Evolutionary conservation across 2,329 filamentous ascomycete species (phyloP).

Genomic region (Fusarium albosuccineum): DNA sequence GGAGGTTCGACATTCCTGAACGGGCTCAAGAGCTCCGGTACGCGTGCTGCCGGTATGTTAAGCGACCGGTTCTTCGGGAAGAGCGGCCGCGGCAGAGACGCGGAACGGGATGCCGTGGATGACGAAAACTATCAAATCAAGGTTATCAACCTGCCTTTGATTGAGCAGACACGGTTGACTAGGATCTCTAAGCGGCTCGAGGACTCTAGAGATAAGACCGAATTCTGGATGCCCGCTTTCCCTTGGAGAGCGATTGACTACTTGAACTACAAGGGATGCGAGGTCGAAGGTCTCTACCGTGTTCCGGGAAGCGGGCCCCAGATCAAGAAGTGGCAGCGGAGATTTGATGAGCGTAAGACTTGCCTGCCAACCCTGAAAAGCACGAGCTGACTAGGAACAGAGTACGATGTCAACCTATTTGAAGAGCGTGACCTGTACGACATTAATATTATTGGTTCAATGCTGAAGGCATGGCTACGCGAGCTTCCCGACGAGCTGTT

Average conservation of each 20-base stretch:
- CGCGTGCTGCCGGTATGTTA: constrained; percentile 76
- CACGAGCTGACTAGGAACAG: constrained; percentile 56
- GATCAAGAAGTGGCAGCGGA: constrained; percentile 92
- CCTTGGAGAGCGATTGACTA: constrained; percentile 98
- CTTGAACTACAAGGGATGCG: constrained; percentile 92
- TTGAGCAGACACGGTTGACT: constrained; percentile 91
- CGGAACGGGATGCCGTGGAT: constrained; percentile 76
- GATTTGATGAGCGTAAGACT: constrained; percentile 82
- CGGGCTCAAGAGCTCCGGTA: constrained; percentile 44
- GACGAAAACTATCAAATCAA: constrained; percentile 88
- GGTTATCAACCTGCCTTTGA: constrained; percentile 86
- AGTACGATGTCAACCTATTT: constrained; percentile 91
- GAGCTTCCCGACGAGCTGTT: constrained; percentile 96
- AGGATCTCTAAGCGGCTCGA: constrained; percentile 91
- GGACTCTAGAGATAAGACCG: constrained; percentile 92
- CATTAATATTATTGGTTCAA: constrained; percentile 94
- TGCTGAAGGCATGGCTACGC: constrained; percentile 96
- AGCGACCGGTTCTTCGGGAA: constrained; percentile 88
- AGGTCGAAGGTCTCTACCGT: constrained; percentile 93
- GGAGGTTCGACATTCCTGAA: constrained; percentile 55
- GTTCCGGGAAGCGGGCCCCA: constrained; percentile 91
- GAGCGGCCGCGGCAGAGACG: constrained; percentile 76
- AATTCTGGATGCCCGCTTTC: constrained; percentile 98
- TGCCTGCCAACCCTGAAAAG: neutral
- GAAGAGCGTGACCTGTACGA: constrained; percentile 90